Evolutionary conservation across 164 flowering plant genomes (phyloP), one percentile per base, ranked within the genome.

Genomic region (Chimonanthus salicifolius): DNA sequence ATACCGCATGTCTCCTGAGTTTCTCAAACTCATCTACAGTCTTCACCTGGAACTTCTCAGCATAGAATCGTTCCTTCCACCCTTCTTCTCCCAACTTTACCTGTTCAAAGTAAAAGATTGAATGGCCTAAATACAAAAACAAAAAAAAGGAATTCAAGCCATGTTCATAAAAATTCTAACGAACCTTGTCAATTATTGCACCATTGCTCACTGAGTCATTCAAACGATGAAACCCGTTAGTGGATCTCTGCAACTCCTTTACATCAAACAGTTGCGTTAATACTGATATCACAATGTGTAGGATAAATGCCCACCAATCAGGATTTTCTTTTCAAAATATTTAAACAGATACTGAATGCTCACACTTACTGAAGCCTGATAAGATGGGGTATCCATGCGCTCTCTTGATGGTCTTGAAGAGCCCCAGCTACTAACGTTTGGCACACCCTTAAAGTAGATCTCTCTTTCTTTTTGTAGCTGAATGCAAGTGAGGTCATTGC

Each of bases 41-140:
- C 74, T 71, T 47, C 20, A 69, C 78, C 21, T 67, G 75, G 79
- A 83, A 86, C 64, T 86, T 84, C 70, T 74, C 80, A 13, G 76
- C 66, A 72, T 84, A 86, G 62, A 45, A 83, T 64, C 83, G 80
- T 46, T 81, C 81, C 70, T 82, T 86, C 85, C 85, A 82, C 5
- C 86, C 83, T 50, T 70, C 72, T 78, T 83, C 82, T 68, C 79
- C 86, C 16, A 82, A 69, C 58, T 76, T 80, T 69, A 81, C 73
- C 86, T 85, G 80, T 72, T 13, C 70, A 64, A 74, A 8, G 4
- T 60, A 76, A 8, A 33, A 33, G 63, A n/a, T 62, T 62, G 60
- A 74, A 47, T 50, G 15, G 33, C 33, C 33, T 33, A 33, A 49
- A 45, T 18, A 4, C 49, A 60, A 11, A 58, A 46, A 60, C n/a